Percentiles rank a stretch among this genome's conserved stretches.
These are phyloP conservation scores for Sporothrix sp. DNA, from an alignment of 2,329 filamentous ascomycete genomes.

Conservation along the genomic window DNA sequence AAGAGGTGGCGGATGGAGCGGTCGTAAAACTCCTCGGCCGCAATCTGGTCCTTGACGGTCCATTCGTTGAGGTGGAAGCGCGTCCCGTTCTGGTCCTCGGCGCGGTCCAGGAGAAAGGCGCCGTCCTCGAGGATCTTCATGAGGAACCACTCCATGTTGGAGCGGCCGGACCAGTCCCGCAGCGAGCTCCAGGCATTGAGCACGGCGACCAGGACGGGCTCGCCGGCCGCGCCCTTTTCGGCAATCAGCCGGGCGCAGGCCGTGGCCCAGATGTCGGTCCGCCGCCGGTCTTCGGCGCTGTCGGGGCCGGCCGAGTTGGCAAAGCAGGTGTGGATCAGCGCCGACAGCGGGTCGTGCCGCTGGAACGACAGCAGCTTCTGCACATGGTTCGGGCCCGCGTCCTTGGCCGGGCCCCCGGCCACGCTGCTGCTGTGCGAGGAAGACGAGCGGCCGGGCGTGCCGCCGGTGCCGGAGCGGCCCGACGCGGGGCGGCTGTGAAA, in stretches of 20 bases:
- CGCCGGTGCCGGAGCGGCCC: conserved; percentile 29
- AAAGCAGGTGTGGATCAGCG: conserved; percentile 80
- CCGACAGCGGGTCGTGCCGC: conserved; percentile 74
- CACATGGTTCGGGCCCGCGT: conserved; percentile 40
- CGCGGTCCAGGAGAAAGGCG: conserved; percentile 77
- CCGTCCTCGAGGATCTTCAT: conserved; percentile 93
- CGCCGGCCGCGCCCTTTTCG: conserved; percentile 63
- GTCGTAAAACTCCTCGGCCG: conserved; percentile 81
- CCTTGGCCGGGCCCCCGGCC: conserved; percentile 2
- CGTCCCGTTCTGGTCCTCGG: conserved; percentile 66
- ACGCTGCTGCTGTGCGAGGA: background rate
- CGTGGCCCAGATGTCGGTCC: conserved; percentile 80
- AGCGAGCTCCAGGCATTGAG: conserved; percentile 81
- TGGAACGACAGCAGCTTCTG: conserved; percentile 83
- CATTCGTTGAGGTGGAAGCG: conserved; percentile 63
- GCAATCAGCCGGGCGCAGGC: conserved; percentile 75
- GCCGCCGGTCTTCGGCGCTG: conserved; percentile 67
- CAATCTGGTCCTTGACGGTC: conserved; percentile 68
- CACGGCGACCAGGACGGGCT: conserved; percentile 72
- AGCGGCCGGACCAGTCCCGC: conserved; percentile 81
- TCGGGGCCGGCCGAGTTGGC: conserved; percentile 75
- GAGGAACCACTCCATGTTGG: conserved; percentile 85
- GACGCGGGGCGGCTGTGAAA: conserved; percentile 47
- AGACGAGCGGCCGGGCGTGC: conserved; percentile 17
- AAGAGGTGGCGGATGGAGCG: conserved; percentile 73